Conservation (phyloP, 495 filamentous ascomycete genomes). For the Hypoxylon subgilvum region DNA sequence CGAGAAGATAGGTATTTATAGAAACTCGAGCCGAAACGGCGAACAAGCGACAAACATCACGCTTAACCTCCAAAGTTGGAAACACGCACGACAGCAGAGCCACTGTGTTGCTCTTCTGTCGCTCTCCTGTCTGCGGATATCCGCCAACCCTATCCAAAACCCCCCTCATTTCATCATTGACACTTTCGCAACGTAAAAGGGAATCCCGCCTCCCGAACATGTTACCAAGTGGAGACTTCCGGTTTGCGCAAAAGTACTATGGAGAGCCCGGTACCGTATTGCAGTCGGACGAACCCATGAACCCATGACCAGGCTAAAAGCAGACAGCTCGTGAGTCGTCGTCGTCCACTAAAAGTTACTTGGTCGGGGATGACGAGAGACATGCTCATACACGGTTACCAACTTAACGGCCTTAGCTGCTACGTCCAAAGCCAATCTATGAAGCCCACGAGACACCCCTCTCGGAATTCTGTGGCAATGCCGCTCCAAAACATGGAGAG, state of each 20-base stretch:
- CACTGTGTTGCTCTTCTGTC: background rate
- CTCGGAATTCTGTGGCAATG: slow-evolving; percentile 51
- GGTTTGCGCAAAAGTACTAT: slow-evolving; percentile 17
- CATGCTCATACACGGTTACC: slow-evolving; percentile 35
- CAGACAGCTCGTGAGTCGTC: slow-evolving; percentile 28
- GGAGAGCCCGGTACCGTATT: slow-evolving; percentile 25
- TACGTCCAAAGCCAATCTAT: slow-evolving; percentile 48
- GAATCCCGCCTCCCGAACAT: slow-evolving; percentile 22
- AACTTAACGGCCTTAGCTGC: slow-evolving; percentile 36
- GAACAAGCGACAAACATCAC: background rate
- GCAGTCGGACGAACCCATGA: slow-evolving; percentile 34
- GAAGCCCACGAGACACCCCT: slow-evolving; percentile 54
- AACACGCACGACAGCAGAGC: slow-evolving; percentile 3
- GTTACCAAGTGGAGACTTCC: slow-evolving; percentile 31
- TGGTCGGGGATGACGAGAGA: slow-evolving; percentile 45
- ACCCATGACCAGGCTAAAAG: slow-evolving; percentile 21
- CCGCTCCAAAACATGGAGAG: slow-evolving; percentile 35
- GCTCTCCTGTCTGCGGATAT: slow-evolving; percentile 27
- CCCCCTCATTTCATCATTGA: slow-evolving; percentile 3
- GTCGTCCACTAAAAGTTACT: slow-evolving; percentile 33
- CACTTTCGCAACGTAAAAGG: slow-evolving; percentile 18
- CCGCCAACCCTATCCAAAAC: slow-evolving; percentile 26
- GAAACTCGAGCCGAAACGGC: slow-evolving; percentile 27
- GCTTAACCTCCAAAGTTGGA: slow-evolving; percentile 6
- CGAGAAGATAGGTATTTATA: slow-evolving; percentile 28